Percentiles rank a stretch among this genome's conserved stretches.
phyloP scores from a whole-genome alignment of 768 basidiomycete species.

The Scleroderma bovista region DNA sequence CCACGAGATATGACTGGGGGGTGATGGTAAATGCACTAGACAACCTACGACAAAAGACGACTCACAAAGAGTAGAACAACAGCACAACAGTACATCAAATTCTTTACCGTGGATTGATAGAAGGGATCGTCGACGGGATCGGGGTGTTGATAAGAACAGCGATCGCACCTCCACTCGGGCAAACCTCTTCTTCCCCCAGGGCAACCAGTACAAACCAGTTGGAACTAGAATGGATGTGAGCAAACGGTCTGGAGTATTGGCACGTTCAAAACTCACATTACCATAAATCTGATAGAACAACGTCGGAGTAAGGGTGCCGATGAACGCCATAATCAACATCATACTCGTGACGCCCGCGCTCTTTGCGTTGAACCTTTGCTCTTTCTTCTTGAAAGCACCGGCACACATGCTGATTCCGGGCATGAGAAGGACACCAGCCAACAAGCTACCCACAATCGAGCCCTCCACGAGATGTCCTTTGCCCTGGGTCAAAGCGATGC shows the following conservation, averaged over 20 bases:
- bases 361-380: conserved; percentile 99
- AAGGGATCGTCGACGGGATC: conserved; percentile 92
- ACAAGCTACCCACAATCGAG: conserved; percentile 89
- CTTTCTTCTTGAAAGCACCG: conserved; percentile 83
- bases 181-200: conserved; percentile 33
- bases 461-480: conserved; percentile 97
- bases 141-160: conserved; percentile 93
- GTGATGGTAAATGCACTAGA: conserved; percentile 5
- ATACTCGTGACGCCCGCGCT: conserved; percentile 98
- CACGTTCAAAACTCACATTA: conserved; percentile 55
- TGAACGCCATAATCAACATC: conserved; percentile 99
- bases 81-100: conserved; percentile 95
- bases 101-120: conserved; percentile 93
- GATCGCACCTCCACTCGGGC: conserved; percentile 75
- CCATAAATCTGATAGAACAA: conserved; percentile 98
- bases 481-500: conserved; percentile 80
- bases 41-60: conserved; percentile 13
- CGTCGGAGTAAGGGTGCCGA: conserved; percentile 91
- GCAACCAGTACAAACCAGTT: conserved; percentile 80
- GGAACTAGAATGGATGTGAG: conserved; percentile 54
- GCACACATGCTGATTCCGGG: conserved; percentile 95
- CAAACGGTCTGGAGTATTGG: conserved; percentile 1
- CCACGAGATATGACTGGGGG: conserved; percentile 86
- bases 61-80: conserved; percentile 83
- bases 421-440: conserved; percentile 96